A percentile compares a stretch with the other conserved stretches of the same genome.
Evolutionary conservation across 345 rosid genomes (phyloP).

Genomic region (Moricandia arvensis): DNA sequence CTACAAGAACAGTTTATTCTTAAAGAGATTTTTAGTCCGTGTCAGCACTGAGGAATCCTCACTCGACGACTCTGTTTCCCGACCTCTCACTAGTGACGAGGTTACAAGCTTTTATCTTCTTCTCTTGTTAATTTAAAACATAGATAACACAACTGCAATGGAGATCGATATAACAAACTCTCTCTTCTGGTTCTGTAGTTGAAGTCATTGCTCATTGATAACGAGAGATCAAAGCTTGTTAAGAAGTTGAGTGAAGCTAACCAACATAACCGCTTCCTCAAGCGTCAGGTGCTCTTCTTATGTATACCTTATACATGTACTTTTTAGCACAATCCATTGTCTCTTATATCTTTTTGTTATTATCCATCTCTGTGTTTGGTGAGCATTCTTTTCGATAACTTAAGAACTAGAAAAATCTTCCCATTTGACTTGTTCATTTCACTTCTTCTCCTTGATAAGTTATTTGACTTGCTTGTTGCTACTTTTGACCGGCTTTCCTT

Average conservation of each 20-base stretch:
- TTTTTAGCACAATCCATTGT: no score
- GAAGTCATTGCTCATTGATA: conserved; percentile 61
- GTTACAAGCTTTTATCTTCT: conserved; percentile 32
- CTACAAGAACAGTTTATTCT: conserved; percentile 25
- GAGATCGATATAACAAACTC: no score
- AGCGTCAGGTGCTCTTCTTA: conserved; percentile 60
- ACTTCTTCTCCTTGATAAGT: not conserved
- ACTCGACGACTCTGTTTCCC: conserved; percentile 40
- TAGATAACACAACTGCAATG: no score
- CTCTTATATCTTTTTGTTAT: not conserved
- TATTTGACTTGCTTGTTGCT: not conserved
- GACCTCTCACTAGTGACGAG: conserved; percentile 58
- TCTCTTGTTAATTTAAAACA: not conserved
- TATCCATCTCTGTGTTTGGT: not conserved
- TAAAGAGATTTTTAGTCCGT: conserved; percentile 44
- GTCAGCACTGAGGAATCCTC: conserved; percentile 35
- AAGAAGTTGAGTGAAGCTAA: conserved; percentile 89
- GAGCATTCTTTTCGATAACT: not conserved
- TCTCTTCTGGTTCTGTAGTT: conserved; percentile 41
- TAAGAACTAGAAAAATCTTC: no score
- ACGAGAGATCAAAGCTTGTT: conserved; percentile 67
- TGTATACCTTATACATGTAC: no score
- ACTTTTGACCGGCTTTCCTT: not conserved
- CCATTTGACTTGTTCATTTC: not conserved
- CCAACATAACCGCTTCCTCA: conserved; percentile 82